Percentiles rank a stretch among this genome's conserved stretches.
phyloP scores from a whole-genome alignment of 1,139 yeast species.

The Pichia sp. region DNA sequence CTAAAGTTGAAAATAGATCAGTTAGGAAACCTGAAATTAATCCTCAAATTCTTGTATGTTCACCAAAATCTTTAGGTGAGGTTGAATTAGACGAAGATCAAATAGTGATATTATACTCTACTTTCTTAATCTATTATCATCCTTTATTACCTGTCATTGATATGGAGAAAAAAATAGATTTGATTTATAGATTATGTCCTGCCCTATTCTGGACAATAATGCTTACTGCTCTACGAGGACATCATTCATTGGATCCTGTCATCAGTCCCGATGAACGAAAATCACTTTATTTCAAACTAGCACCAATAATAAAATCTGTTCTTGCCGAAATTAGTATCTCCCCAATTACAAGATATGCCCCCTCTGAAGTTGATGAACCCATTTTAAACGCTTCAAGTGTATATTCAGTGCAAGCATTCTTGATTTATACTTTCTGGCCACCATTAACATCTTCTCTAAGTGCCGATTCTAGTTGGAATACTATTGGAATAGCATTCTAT shows the following conservation, averaged over 20 bases:
- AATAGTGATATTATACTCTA: slow-evolving; percentile 58
- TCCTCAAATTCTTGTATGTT: slow-evolving; percentile 33
- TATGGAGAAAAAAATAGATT: slow-evolving; percentile 71
- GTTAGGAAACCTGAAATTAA: slow-evolving; percentile 17
- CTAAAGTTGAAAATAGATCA: slow-evolving; percentile 11
- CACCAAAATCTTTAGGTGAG: slow-evolving; percentile 62
- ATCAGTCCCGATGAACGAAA: slow-evolving; percentile 31
- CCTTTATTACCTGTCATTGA: slow-evolving; percentile 85
- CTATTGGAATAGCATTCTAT: slow-evolving; percentile 84
- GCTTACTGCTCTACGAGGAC: slow-evolving; percentile 70
- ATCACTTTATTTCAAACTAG: slow-evolving; percentile 42
- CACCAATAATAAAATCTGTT: slow-evolving; percentile 66
- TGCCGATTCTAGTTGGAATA: slow-evolving; percentile 94
- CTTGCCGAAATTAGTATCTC: slow-evolving; percentile 83
- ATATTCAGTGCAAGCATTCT: slow-evolving; percentile 86
- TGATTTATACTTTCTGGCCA: slow-evolving; percentile 90
- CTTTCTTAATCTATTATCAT: slow-evolving; percentile 70
- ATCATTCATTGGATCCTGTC: slow-evolving; percentile 23
- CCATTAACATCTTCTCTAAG: slow-evolving; percentile 88
- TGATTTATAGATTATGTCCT: slow-evolving; percentile 71
- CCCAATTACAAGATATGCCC: slow-evolving; percentile 79
- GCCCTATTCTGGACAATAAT: slow-evolving; percentile 91
- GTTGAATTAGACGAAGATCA: slow-evolving; percentile 53
- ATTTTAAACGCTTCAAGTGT: slow-evolving; percentile 86
- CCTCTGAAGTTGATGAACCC: slow-evolving; percentile 61